Evolutionary conservation across 495 filamentous ascomycete genomes (phyloP).

Genomic region (Penicillium bovifimosum): DNA sequence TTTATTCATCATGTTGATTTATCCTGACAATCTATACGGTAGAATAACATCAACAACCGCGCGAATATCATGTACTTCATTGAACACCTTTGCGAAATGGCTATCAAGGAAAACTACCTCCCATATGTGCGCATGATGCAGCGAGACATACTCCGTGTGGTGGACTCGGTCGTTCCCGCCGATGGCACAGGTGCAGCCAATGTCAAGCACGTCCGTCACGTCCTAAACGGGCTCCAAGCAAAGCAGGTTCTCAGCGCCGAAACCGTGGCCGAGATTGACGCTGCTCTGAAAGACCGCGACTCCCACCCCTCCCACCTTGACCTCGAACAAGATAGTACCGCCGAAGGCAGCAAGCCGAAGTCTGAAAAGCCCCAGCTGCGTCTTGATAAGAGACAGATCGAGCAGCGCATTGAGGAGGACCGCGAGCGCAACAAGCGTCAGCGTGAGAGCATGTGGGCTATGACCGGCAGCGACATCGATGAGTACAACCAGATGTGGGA

Average conservation of each 20-base stretch:
- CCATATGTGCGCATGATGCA: conserved; percentile 92
- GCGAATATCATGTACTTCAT: conserved; percentile 99
- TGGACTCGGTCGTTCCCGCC: conserved; percentile 75
- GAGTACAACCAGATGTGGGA: conserved; percentile 70
- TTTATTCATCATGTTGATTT: not conserved
- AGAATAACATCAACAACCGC: conserved; percentile 92
- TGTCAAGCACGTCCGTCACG: conserved; percentile 82
- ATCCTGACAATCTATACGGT: not conserved
- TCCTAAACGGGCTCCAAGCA: conserved; percentile 61
- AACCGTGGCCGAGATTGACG: conserved; percentile 72
- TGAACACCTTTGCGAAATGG: conserved; percentile 87
- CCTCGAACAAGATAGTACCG: conserved; percentile 28
- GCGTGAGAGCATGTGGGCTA: conserved; percentile 85
- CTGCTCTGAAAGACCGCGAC: conserved; percentile 70
- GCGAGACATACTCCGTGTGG: conserved; percentile 79
- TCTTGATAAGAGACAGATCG: conserved; percentile 80
- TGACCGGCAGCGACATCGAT: conserved; percentile 53
- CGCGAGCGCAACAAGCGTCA: conserved; percentile 88
- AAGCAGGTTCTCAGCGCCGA: conserved; percentile 63
- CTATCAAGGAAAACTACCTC: conserved; percentile 62
- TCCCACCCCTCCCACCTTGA: conserved; percentile 39
- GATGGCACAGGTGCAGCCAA: conserved; percentile 91
- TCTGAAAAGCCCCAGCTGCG: conserved; percentile 36
- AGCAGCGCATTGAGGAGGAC: conserved; percentile 96
- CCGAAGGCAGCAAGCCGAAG: conserved; percentile 24